Evolutionary conservation across 148 eudicot genomes (phyloP).

Genomic region (Rhododendron ferrugineum): DNA sequence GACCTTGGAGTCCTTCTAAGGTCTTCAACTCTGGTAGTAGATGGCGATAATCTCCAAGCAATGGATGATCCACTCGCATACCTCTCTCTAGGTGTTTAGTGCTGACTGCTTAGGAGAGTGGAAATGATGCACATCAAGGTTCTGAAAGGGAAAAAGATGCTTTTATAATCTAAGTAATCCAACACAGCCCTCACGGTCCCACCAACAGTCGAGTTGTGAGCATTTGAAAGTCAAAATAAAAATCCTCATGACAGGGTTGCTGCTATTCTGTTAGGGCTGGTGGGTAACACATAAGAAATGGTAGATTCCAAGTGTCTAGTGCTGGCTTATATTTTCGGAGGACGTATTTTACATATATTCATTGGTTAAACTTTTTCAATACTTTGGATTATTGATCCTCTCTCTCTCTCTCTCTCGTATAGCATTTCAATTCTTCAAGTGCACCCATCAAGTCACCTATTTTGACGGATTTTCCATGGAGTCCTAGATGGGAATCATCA

Average conservation of each 20-base stretch:
- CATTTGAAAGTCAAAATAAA: background rate
- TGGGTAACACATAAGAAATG: background rate
- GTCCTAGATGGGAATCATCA: slow-evolving; percentile 90
- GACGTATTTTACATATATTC: background rate
- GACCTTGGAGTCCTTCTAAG: background rate
- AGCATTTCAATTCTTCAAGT: slow-evolving; percentile 64
- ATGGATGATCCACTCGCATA: background rate
- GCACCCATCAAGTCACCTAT: slow-evolving; percentile 54
- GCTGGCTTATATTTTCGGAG: background rate
- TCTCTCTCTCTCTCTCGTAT: background rate
- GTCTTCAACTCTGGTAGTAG: background rate
- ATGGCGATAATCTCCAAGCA: background rate
- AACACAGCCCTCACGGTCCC: background rate
- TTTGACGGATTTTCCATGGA: slow-evolving; percentile 80
- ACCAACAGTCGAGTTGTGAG: background rate
- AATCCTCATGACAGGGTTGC: background rate
- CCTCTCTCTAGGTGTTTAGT: background rate
- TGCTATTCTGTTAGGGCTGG: background rate
- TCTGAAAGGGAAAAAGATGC: background rate
- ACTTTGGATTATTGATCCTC: background rate
- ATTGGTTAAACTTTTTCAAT: background rate
- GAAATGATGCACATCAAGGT: background rate
- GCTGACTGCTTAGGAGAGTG: background rate
- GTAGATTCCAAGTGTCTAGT: background rate
- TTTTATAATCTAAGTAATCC: background rate